Evolutionary conservation across 2,329 filamentous ascomycete genomes (phyloP), one percentile per base, ranked within the genome.

Genomic region (Colletotrichum navitas): DNA sequence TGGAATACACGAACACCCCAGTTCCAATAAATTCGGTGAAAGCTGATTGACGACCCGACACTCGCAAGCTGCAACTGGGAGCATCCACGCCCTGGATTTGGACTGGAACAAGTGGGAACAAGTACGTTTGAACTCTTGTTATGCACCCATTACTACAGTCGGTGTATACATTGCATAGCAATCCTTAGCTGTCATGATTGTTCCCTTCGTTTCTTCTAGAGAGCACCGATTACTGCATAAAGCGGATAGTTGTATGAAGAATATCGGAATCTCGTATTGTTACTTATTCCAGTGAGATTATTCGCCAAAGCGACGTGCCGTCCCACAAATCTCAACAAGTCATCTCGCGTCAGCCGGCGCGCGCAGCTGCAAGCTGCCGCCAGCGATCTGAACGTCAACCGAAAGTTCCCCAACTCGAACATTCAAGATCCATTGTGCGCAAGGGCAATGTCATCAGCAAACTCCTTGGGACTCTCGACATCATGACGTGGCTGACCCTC

Each of bases 401-500:
- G 26, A 29, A 6, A 29, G 14, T 29, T 52, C 26, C 6, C 7
- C 26, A 29, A 14, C 49, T 6, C 49, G 26, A 52, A 16, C 12
- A 14, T 32, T 52, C 26, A 7, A 52, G 14, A 3, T 52, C 4
- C 16, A 52, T 54, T 18, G 8, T 24, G 12, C 18, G 0, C 18
- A 2, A 26, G 18, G n/a, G 52, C 39, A 7, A 69, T 69, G 62
- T 16, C 29, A 66, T n/a, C 18, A 5, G 0, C 4, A 5, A 41
- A 24, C n/a, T 2, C 24, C 2, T 10, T 11, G 7, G 24, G 1
- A 1, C 0, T 24, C 24, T 64, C 18, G 21, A 43, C 21, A 56
- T 51, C 14, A 68, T 34, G 39, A 68, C 32, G 45, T 68, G 65
- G 68, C 65, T 63, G 68, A 45, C 36, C n/a, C 34, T 68, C 16